Evolutionary conservation across 352 stramenopile species (phyloP).

Genomic region (Phytophthora quininea): DNA sequence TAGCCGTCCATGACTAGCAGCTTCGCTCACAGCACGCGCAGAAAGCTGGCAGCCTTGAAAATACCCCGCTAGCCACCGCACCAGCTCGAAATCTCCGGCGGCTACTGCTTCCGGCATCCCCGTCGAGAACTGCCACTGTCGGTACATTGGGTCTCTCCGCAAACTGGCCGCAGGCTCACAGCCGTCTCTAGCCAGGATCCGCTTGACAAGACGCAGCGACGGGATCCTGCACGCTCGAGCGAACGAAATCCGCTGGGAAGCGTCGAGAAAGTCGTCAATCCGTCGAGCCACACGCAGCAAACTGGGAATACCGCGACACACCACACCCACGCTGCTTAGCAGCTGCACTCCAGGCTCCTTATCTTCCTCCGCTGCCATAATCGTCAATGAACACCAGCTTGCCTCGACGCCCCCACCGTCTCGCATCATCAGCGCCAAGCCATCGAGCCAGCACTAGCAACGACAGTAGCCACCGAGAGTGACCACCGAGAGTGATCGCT

Average conservation of each 20-base stretch:
- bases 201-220: slow-evolving; percentile 1
- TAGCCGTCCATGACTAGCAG: background rate
- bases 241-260: background rate
- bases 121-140: slow-evolving; percentile 15
- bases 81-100: slow-evolving; percentile 4
- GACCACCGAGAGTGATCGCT: too few relatives aligned
- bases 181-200: background rate
- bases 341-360: background rate
- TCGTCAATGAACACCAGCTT: background rate
- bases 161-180: slow-evolving; percentile 3
- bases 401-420: too few relatives aligned
- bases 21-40: background rate
- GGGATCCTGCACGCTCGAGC: background rate
- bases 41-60: slow-evolving; percentile 2
- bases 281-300: background rate
- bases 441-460: too few relatives aligned
- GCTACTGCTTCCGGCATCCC: slow-evolving; percentile 5
- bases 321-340: background rate
- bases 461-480: too few relatives aligned
- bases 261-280: slow-evolving; percentile 4
- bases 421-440: too few relatives aligned
- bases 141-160: background rate
- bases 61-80: background rate
- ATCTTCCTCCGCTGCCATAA: background rate
- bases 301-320: background rate